phyloP scores from a whole-genome alignment of 164 flowering plant genomes.

The Aristolochia californica region DNA sequence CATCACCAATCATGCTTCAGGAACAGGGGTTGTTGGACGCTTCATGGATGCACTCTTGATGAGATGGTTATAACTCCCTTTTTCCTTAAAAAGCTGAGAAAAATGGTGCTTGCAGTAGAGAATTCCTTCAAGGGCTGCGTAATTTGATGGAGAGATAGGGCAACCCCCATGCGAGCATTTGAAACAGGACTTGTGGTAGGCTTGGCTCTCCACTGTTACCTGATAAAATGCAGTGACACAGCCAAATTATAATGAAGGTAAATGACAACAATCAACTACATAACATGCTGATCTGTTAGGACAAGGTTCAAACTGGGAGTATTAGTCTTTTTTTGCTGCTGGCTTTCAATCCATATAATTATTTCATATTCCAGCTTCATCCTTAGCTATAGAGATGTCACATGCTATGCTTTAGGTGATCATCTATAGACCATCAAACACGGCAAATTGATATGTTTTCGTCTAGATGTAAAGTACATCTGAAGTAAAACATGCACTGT shows the following conservation, averaged over 20 bases:
- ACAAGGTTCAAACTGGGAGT: no score
- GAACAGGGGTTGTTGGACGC: conserved; percentile 44
- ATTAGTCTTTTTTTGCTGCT: no score
- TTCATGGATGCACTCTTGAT: conserved; percentile 77
- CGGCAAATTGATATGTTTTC: no score
- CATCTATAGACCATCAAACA: no score
- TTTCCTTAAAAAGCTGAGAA: conserved; percentile 96
- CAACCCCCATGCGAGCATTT: conserved; percentile 98
- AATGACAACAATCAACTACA: background rate
- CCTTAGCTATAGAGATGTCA: no score
- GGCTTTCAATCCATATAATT: no score
- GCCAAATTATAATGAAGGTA: background rate
- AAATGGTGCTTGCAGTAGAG: conserved; percentile 97
- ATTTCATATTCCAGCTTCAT: no score
- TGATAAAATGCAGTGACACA: conserved; percentile 16
- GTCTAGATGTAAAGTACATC: no score
- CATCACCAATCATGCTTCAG: conserved; percentile 16
- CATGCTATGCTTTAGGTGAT: no score
- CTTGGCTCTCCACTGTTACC: conserved; percentile 87
- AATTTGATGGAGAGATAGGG: conserved; percentile 73
- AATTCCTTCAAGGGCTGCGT: conserved; percentile 91
- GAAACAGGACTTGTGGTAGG: conserved; percentile 93
- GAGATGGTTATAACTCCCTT: conserved; percentile 93
- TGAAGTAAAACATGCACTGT: no score
- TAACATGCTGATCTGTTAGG: no score